Base-by-base conservation (phyloP, 805 yeast species). In the Brettanomyces bruxellensis region DNA sequence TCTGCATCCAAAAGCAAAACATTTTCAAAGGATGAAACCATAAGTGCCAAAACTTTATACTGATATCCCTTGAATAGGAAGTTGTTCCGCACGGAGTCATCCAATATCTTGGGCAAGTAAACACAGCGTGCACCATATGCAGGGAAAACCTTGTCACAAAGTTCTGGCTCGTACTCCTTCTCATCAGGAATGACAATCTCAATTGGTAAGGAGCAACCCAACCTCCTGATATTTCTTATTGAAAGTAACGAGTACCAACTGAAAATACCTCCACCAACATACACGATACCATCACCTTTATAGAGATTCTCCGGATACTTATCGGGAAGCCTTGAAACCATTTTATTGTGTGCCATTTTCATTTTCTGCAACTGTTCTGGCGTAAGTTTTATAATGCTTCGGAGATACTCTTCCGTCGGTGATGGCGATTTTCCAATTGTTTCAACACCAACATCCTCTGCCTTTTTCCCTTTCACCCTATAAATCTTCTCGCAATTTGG, bases 221-320 rank as follows among this genome's bases (percentile, higher is more conserved):
- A 64, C 11, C 78, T 73, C 52, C 95, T 66, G 41, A 87, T 61
- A 47, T 79, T 71, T 52, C 73, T 73, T 45, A 86, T 72, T 1
- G 87, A 77, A 14, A 83, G 66, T 39, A 83, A 64, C 5, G 86
- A 76, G 49, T 83, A 67, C 73, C 90, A 81, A 52, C 81, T 79
- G 65, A 78, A 85, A 53, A 72, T 76, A 1, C 89, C 90, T 25
- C 95, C 95, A 12, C 91, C 93, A 35, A 85, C 89, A 51, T 71
- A 79, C 1, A 80, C 86, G 18, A 79, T 74, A 30, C 86, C 86
- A 9, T 24, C 41, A 18, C 41, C 41, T 24, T 36, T 12, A 25
- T 43, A 43, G 12, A 43, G 25, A 11, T 23, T 14, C 25, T 30
- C 30, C 3, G 36, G 36, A 34, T 46, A 50, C 8, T 9, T 12